Conservation (phyloP, 2,329 filamentous ascomycete genomes). For the Arthrobotrys musiformis region DNA sequence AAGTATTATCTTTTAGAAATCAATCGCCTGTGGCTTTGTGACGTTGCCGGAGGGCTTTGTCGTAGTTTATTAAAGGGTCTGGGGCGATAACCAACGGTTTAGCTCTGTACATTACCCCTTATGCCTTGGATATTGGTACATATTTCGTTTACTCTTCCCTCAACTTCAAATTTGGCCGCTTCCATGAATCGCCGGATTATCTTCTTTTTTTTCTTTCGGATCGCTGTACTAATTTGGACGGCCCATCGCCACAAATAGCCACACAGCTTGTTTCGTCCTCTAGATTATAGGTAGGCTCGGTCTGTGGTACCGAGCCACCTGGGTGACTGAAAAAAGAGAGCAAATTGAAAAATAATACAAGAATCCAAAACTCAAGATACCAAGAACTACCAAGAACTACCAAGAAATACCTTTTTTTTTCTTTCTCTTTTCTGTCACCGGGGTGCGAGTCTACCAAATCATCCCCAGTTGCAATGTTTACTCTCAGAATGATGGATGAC, state of each 20-base stretch:
- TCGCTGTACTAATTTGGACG: conserved; percentile 56
- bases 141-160: neutral
- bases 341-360: neutral
- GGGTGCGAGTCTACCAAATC: neutral
- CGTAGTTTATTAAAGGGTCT: conserved; percentile 7
- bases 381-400: neutral
- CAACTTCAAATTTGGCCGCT: neutral
- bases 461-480: neutral
- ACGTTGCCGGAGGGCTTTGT: neutral
- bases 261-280: conserved; percentile 2
- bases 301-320: neutral
- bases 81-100: neutral
- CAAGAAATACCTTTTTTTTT: neutral
- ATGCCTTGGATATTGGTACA: neutral
- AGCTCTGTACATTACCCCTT: neutral
- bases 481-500: conserved; percentile 21
- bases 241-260: neutral
- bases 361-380: conserved; percentile 5
- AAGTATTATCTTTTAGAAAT: neutral
- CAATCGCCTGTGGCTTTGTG: neutral
- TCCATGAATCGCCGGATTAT: conserved; percentile 5
- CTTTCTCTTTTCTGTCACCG: neutral
- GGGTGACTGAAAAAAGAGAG: conserved; percentile 1
- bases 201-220: conserved; percentile 18
- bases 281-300: neutral